phyloP scores from a whole-genome alignment of 257 asterid genomes.

The Handroanthus guayacan region DNA sequence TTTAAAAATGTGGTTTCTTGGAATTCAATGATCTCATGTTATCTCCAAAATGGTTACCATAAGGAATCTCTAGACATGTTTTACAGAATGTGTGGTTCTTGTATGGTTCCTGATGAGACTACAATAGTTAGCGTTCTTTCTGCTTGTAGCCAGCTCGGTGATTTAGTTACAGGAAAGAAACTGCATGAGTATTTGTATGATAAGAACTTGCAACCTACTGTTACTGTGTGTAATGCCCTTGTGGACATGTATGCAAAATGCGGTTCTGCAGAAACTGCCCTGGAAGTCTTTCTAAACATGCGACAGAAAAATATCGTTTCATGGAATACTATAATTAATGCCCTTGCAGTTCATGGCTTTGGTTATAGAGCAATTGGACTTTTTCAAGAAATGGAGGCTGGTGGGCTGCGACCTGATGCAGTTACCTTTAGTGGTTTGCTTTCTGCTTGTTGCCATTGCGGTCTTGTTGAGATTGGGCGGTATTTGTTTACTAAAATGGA shows the following conservation, averaged over 20 bases:
- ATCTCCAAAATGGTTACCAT: constrained; percentile 51
- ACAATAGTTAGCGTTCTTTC: constrained; percentile 55
- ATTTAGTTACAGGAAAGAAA: constrained; percentile 55
- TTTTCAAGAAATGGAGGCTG: constrained; percentile 62
- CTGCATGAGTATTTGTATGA: constrained; percentile 43
- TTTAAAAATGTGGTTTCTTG: constrained; percentile 62
- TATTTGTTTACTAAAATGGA: constrained; percentile 56
- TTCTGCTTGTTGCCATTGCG: constrained; percentile 74
- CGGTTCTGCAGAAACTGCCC: constrained; percentile 57
- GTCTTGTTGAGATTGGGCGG: constrained; percentile 57
- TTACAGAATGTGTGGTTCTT: constrained; percentile 45
- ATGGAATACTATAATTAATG: constrained; percentile 70
- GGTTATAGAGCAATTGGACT: constrained; percentile 57
- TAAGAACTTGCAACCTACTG: constrained; percentile 32
- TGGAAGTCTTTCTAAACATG: constrained; percentile 48
- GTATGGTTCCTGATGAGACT: constrained; percentile 54
- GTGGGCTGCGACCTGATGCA: constrained; percentile 56
- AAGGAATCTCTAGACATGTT: constrained; percentile 49
- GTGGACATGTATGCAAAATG: constrained; percentile 80
- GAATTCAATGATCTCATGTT: constrained; percentile 70
- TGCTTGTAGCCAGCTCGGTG: constrained; percentile 66
- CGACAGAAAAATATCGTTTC: constrained; percentile 54
- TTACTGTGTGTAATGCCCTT: constrained; percentile 56
- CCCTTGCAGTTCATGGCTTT: constrained; percentile 60
- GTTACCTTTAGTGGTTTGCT: constrained; percentile 66